Conservation (phyloP, 495 filamentous ascomycete species). For the Aspergillus leporis region DNA sequence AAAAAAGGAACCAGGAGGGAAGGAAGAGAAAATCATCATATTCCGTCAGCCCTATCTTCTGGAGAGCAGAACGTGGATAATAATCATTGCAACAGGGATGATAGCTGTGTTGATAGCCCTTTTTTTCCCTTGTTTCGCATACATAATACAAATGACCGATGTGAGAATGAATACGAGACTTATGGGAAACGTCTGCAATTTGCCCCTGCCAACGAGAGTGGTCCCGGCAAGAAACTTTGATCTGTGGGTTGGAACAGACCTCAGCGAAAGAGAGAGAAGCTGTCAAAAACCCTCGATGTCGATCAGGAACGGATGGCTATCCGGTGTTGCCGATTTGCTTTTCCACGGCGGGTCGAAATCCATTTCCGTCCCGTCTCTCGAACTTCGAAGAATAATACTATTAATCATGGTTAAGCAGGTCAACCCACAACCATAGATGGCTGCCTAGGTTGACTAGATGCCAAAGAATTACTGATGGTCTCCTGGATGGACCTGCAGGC, state of each 20-base stretch:
- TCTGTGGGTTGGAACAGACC: neutral
- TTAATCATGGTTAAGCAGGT: neutral
- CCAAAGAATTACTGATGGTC: too few species aligned
- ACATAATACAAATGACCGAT: too few species aligned
- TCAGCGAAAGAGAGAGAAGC: neutral
- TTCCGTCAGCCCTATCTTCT: neutral
- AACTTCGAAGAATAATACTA: neutral
- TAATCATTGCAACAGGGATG: neutral
- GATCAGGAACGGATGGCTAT: conserved; percentile 25
- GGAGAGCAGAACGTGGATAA: too few species aligned
- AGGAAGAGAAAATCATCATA: neutral
- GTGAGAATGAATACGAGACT: neutral
- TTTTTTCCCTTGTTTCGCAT: neutral
- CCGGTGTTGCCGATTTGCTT: conserved; percentile 16
- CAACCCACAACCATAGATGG: neutral
- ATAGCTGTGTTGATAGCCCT: neutral
- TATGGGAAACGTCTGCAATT: neutral
- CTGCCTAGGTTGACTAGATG: too few species aligned
- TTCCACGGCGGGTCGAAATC: conserved; percentile 3
- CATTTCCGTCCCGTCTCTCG: neutral
- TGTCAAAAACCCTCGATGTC: conserved; percentile 17
- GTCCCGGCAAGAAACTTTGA: conserved; percentile 3
- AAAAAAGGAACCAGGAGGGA: neutral
- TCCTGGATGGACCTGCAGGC: too few species aligned
- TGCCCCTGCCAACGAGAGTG: too few species aligned